Conservation (phyloP, 176 grass and related monocot genomes). For the Aegilops longissima region DNA sequence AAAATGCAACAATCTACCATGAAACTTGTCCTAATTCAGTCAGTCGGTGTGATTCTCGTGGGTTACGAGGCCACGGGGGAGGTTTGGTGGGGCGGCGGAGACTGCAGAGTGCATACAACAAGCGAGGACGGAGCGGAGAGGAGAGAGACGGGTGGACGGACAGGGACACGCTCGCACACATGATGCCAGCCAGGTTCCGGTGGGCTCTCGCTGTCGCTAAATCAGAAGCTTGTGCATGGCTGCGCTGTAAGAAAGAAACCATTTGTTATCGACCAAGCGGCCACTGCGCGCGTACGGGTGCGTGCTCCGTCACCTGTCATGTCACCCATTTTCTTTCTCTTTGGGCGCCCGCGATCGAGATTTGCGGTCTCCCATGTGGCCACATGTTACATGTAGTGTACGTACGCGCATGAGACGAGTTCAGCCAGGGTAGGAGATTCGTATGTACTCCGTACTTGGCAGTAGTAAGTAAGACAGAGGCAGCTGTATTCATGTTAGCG, state of each 20-base stretch:
- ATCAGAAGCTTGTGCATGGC: constrained; percentile 23
- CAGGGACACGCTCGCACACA: not conserved
- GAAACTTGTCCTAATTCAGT: too few species aligned
- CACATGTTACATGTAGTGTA: not conserved
- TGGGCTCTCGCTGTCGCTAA: constrained; percentile 14
- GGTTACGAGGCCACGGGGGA: not conserved
- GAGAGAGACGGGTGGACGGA: not conserved
- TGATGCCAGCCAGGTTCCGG: constrained; percentile 11
- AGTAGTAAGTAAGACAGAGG: too few species aligned
- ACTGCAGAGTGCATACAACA: not conserved
- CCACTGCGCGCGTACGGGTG: not conserved
- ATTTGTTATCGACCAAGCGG: not conserved
- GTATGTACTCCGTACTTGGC: too few species aligned
- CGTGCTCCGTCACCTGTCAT: constrained; percentile 22
- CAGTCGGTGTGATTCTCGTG: not conserved
- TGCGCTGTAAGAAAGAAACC: constrained; percentile 2
- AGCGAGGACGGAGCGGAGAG: not conserved
- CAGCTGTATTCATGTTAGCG: too few species aligned
- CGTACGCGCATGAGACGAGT: not conserved
- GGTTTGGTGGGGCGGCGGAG: not conserved
- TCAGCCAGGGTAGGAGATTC: not conserved
- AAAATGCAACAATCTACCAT: too few species aligned
- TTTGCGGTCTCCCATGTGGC: not conserved
- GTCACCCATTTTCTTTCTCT: not conserved
- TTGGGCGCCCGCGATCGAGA: not conserved